These are phyloP conservation scores for Vitis riparia DNA, from an alignment of 164 flowering plant genomes.

Conservation along the genomic window DNA sequence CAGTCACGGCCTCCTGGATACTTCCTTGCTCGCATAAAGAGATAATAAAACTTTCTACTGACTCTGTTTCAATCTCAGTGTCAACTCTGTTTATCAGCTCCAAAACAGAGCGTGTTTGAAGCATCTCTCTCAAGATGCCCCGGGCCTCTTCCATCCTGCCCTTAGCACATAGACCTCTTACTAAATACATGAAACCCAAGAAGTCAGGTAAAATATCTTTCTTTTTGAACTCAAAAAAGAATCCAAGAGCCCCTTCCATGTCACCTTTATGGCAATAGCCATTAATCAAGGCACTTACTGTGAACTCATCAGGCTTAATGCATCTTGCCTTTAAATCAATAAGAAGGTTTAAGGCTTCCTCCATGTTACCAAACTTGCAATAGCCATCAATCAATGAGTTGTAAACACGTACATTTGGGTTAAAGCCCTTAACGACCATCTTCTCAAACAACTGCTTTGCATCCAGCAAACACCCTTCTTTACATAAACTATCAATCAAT, in stretches of 20 bases:
- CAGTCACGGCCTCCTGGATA: constrained; percentile 56
- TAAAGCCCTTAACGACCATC: constrained; percentile 59
- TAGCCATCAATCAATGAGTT: constrained; percentile 73
- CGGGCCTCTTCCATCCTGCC: constrained; percentile 95
- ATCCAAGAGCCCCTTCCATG: constrained; percentile 72
- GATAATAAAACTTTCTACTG: constrained; percentile 44
- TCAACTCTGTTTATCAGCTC: constrained; percentile 53
- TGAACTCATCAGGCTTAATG: constrained; percentile 61
- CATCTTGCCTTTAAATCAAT: constrained; percentile 36
- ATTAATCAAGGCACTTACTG: constrained; percentile 63
- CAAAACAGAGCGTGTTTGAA: constrained; percentile 45
- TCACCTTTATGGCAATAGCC: constrained; percentile 66
- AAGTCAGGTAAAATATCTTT: constrained; percentile 69
- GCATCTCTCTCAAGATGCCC: constrained; percentile 78
- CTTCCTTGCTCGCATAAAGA: constrained; percentile 71
- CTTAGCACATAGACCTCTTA: constrained; percentile 69
- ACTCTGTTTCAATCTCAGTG: constrained; percentile 49
- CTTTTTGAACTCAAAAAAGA: constrained; percentile 48
- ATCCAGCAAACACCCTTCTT: constrained; percentile 68
- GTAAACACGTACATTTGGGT: constrained; percentile 58
- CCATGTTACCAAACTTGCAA: constrained; percentile 56
- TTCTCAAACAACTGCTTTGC: constrained; percentile 60
- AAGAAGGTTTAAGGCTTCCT: constrained; percentile 61
- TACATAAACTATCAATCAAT: constrained; percentile 61
- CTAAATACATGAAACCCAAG: constrained; percentile 68